phyloP scores from a whole-genome alignment of 2,329 filamentous ascomycete species.

The Colletotrichum sp. region DNA sequence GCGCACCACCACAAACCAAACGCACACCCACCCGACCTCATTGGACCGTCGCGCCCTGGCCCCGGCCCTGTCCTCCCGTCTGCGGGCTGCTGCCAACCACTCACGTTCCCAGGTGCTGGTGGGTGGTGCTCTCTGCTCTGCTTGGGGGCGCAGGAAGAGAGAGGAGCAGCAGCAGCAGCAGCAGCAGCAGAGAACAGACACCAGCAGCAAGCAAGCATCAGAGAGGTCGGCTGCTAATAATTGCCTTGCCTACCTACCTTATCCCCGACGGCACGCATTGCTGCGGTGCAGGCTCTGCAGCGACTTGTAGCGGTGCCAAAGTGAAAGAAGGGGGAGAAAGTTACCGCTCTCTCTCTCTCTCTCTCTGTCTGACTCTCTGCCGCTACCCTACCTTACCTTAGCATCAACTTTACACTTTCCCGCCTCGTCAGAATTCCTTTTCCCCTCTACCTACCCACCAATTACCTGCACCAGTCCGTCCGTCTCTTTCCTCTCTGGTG shows the following conservation, averaged over 20 bases:
- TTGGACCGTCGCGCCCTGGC: not conserved
- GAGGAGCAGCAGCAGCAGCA: not conserved
- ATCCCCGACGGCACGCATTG: not conserved
- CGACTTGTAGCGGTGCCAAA: not conserved
- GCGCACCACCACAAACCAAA: not conserved
- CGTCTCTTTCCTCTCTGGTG: not conserved
- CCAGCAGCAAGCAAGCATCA: not conserved
- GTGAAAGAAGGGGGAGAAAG: not conserved
- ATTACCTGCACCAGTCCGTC: not conserved
- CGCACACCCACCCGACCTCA: not conserved
- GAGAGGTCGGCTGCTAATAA: not conserved
- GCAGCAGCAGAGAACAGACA: not conserved
- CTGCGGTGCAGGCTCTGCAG: not conserved
- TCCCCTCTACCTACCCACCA: not conserved
- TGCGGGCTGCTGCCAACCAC: not conserved
- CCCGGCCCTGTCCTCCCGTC: not conserved
- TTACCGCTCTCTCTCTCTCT: not conserved
- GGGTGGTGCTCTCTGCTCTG: not conserved
- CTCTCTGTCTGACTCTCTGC: not conserved
- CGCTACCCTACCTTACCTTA: not conserved
- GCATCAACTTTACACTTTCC: slow-evolving; percentile 18
- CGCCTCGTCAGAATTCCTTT: slow-evolving; percentile 8
- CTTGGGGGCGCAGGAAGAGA: not conserved
- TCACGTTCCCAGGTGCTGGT: not conserved
- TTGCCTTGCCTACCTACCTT: not conserved